A percentile compares a stretch with the other conserved stretches of the same genome.
Conservation (phyloP, 2,329 filamentous ascomycete genomes). For the Botrytis cinerea region DNA sequence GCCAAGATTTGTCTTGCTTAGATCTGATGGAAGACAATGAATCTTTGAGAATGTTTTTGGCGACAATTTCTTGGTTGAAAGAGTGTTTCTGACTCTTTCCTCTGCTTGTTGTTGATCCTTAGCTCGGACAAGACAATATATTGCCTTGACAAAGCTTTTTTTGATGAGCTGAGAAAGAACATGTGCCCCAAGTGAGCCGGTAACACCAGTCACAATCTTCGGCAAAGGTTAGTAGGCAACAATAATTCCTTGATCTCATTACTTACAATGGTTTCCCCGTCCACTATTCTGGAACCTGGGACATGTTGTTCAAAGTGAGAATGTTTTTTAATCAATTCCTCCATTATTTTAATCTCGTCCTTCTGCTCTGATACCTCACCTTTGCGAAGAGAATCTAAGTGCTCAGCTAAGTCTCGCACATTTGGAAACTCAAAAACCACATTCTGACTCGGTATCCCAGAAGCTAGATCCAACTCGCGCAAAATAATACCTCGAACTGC, state of each 20-base stretch:
- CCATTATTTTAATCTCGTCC: slow-evolving; percentile 47
- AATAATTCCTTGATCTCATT: not conserved
- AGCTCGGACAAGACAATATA: slow-evolving; percentile 53
- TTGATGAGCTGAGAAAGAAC: slow-evolving; percentile 57
- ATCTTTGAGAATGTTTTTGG: slow-evolving; percentile 39
- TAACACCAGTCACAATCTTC: slow-evolving; percentile 61
- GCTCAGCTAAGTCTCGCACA: slow-evolving; percentile 49
- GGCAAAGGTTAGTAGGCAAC: not conserved
- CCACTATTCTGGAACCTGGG: slow-evolving; percentile 25
- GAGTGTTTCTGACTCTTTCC: slow-evolving; percentile 14
- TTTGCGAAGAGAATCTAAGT: slow-evolving; percentile 48
- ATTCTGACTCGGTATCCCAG: slow-evolving; percentile 52
- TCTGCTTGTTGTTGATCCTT: slow-evolving; percentile 8
- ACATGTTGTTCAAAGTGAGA: slow-evolving; percentile 42
- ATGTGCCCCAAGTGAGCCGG: slow-evolving; percentile 65
- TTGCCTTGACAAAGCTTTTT: slow-evolving; percentile 20
- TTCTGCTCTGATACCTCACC: slow-evolving; percentile 40
- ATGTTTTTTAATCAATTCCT: slow-evolving; percentile 48
- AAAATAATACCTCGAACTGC: slow-evolving; percentile 54
- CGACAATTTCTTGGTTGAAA: slow-evolving; percentile 22
- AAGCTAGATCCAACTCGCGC: slow-evolving; percentile 51
- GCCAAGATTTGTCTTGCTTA: slow-evolving; percentile 47
- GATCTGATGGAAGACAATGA: slow-evolving; percentile 45
- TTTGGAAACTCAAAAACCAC: slow-evolving; percentile 60
- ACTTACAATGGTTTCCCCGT: slow-evolving; percentile 28